These are phyloP conservation scores for Colletotrichum eleusines DNA, from an alignment of 2,329 filamentous ascomycete genomes.

Conservation along the genomic window DNA sequence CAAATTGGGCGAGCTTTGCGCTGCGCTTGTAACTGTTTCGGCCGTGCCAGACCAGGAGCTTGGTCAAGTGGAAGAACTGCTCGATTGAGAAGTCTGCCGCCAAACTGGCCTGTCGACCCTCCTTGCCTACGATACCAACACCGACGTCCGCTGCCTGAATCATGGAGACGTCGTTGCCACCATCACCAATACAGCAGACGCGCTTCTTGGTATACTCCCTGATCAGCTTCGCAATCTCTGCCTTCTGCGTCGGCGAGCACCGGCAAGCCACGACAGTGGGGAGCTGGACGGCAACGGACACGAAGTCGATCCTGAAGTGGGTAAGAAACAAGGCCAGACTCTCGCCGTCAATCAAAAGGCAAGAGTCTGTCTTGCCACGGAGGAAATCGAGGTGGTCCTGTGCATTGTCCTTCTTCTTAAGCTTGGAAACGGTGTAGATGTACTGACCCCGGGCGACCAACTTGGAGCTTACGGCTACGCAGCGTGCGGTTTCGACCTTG, in stretches of 20 bases:
- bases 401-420: constrained; percentile 85
- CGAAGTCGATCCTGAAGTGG: constrained; percentile 86
- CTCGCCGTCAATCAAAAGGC: constrained; percentile 94
- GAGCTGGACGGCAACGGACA: constrained; percentile 86
- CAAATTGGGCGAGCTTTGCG: constrained; percentile 96
- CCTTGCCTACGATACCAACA: constrained; percentile 97
- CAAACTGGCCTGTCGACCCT: constrained; percentile 92
- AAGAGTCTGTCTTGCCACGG: constrained; percentile 86
- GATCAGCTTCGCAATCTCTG: constrained; percentile 91
- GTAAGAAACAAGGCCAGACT: constrained; percentile 85
- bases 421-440: constrained; percentile 91
- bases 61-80: constrained; percentile 94
- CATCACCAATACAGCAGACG: constrained; percentile 97
- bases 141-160: constrained; percentile 98
- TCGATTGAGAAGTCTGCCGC: constrained; percentile 97
- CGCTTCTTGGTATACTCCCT: constrained; percentile 93
- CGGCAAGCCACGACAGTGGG: constrained; percentile 96
- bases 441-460: constrained; percentile 93
- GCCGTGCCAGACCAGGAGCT: constrained; percentile 98
- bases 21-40: constrained; percentile 97
- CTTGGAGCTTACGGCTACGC: constrained; percentile 94
- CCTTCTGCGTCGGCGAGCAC: constrained; percentile 97
- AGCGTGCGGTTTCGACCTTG: constrained; percentile 97
- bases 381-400: constrained; percentile 92
- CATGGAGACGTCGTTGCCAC: constrained; percentile 98